These are phyloP conservation scores for Syncephalastrum sp. DNA, from an alignment of 371 early-diverging fungal species.

Conservation along the genomic window DNA sequence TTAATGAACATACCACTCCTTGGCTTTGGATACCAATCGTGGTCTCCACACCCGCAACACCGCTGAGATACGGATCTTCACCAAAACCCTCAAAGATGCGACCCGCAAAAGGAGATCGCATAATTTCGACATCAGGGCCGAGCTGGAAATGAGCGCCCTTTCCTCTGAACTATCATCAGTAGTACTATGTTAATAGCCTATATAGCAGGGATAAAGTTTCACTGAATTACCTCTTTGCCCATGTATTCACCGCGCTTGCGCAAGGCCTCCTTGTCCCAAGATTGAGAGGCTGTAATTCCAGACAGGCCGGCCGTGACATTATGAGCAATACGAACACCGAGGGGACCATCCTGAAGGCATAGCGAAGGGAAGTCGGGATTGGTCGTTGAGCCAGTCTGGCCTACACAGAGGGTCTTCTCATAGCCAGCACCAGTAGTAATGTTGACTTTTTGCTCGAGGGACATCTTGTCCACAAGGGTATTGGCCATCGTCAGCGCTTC, in stretches of 20 bases:
- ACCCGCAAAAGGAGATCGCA: slow-evolving; percentile 25
- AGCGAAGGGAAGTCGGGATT: slow-evolving; percentile 51
- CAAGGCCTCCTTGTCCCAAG: slow-evolving; percentile 49
- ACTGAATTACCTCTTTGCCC: slow-evolving; percentile 36
- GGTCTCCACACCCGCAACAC: slow-evolving; percentile 29
- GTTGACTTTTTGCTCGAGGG: slow-evolving; percentile 37
- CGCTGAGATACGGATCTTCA: slow-evolving; percentile 59
- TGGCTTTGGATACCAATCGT: slow-evolving; percentile 35
- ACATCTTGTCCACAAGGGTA: slow-evolving; percentile 24
- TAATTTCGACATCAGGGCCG: slow-evolving; percentile 29
- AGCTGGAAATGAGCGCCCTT: slow-evolving; percentile 51
- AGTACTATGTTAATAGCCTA: too few relatives aligned
- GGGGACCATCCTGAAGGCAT: slow-evolving; percentile 55
- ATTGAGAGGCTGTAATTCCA: slow-evolving; percentile 54
- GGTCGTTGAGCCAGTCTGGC: slow-evolving; percentile 36
- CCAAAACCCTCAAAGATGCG: slow-evolving; percentile 61
- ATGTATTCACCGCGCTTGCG: slow-evolving; percentile 44
- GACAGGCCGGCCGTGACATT: slow-evolving; percentile 47
- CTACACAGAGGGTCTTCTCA: slow-evolving; percentile 42
- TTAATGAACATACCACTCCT: slow-evolving; percentile 33
- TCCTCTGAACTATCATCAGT: slow-evolving; percentile 20
- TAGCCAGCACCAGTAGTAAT: slow-evolving; percentile 44
- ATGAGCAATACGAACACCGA: slow-evolving; percentile 47
- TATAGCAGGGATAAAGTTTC: too few relatives aligned
- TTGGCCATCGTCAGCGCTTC: slow-evolving; percentile 33